Evolutionary conservation across 495 filamentous ascomycete species (phyloP), one percentile per base, ranked within the genome.

Genomic region (Aeminium ludgeri): DNA sequence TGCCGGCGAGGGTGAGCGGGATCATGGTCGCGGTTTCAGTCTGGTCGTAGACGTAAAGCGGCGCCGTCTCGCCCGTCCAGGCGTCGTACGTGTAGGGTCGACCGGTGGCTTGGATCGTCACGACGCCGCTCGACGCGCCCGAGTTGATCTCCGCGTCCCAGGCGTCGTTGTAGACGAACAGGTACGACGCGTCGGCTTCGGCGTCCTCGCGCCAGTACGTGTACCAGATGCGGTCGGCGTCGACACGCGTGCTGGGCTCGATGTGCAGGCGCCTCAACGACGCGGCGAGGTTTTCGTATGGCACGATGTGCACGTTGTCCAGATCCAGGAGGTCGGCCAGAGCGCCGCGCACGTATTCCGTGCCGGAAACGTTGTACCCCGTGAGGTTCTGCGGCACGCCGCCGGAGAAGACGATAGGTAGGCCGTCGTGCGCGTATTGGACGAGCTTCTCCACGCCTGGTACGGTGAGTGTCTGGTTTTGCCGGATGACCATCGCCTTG

Each of bases 401-500:
- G 18, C 60, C 62, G 12, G 54, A 50, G 28, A 69, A 49, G 13
- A 67, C 54, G 1, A 67, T 56, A 0, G 62, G 62, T 4, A 72
- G 55, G 1, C 66, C 67, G 0, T 46, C 49, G 2, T 45, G 37
- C 5, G 67, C 65, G 30, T 60, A 65, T 2, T 56, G 43, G 6
- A 55, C 47, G n/a, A 69, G 54, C 3, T 56, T 45, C 1, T 44
- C 36, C 0, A 64, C 57, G 0, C 55, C 63, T 6, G 53, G 39
- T 1, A 57, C 23, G 0, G 64, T 67, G 1, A 68, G 48, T 20
- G 57, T 62, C 28, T 57, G 53, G 23, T 64, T 56, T 8, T 45
- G 53, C 1, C 56, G 50, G 20, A 70, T 35, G 7, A 72, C 52
- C 10, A 72, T 33, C 0, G 65, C 67, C 33, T 64, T 63, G 50